A percentile compares a stretch with the other conserved stretches of the same genome.
Conservation (phyloP, 768 basidiomycete genomes). For the Chalciporus pseudorubinellus region DNA sequence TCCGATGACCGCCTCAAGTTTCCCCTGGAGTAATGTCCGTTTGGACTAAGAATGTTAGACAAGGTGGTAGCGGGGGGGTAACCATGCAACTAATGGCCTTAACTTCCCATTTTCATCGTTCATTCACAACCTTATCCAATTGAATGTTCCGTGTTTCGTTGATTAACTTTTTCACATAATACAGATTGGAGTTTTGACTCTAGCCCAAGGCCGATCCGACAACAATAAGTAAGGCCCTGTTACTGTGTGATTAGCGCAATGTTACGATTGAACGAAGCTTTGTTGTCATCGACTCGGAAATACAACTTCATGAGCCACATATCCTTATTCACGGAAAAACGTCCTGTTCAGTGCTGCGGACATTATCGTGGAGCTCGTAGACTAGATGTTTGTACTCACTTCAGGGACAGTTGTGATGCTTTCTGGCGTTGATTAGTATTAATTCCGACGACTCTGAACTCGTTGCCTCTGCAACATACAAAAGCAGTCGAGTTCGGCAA, state of each 20-base stretch:
- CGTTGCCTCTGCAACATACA: background rate
- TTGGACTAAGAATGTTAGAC: background rate
- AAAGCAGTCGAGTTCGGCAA: background rate
- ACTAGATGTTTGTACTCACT: no score
- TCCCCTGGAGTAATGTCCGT: background rate
- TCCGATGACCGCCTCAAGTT: background rate
- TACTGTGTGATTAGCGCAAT: no score
- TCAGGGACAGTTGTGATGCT: background rate
- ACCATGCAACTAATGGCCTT: background rate
- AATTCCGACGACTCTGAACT: no score
- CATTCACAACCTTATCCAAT: background rate
- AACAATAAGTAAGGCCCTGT: no score
- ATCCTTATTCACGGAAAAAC: background rate
- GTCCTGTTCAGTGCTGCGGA: background rate
- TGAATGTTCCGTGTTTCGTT: no score
- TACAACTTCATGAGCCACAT: no score
- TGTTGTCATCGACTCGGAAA: no score
- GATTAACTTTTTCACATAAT: no score
- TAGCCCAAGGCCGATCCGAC: no score
- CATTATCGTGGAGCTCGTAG: slow-evolving; percentile 8
- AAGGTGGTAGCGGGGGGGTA: background rate
- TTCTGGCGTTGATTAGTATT: no score
- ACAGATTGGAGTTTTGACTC: no score
- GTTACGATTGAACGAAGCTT: no score
- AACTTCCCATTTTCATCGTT: background rate